Conservation (phyloP, 805 yeast species). For the Myxozyma sirexii region DNA sequence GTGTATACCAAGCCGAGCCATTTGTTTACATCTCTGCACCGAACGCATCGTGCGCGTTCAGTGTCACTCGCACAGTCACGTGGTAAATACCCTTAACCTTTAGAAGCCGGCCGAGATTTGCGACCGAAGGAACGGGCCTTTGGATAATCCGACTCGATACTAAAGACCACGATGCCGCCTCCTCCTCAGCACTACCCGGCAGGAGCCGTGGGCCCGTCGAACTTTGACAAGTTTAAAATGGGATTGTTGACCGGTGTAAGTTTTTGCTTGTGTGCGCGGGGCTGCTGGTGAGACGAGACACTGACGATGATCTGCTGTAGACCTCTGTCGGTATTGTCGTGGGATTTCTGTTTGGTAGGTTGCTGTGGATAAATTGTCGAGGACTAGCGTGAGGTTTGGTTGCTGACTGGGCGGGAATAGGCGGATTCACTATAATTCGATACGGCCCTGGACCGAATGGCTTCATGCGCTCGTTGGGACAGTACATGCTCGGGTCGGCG, state of each 20-base stretch:
- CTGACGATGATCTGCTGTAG: conserved; percentile 36
- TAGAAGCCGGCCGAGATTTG: background rate
- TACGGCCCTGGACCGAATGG: conserved; percentile 99
- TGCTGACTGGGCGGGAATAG: conserved; percentile 23
- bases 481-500: conserved; percentile 93
- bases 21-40: background rate
- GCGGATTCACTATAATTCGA: conserved; percentile 81
- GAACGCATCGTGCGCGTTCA: background rate
- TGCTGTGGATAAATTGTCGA: background rate
- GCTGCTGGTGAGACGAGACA: background rate
- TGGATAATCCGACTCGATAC: background rate
- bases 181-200: conserved; percentile 38
- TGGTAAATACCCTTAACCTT: background rate
- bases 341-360: conserved; percentile 82
- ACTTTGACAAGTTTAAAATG: conserved; percentile 97
- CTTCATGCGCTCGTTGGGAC: conserved; percentile 93
- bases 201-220: conserved; percentile 58
- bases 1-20: background rate
- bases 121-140: background rate
- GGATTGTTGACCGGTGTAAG: conserved; percentile 93
- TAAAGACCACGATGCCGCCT: conserved; percentile 35
- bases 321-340: conserved; percentile 88
- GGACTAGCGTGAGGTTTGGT: no score
- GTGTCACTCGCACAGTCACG: background rate
- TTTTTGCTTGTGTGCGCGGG: conserved; percentile 5